Base-by-base conservation (phyloP, 352 stramenopile species). In the Phytophthora boehmeriae region DNA sequence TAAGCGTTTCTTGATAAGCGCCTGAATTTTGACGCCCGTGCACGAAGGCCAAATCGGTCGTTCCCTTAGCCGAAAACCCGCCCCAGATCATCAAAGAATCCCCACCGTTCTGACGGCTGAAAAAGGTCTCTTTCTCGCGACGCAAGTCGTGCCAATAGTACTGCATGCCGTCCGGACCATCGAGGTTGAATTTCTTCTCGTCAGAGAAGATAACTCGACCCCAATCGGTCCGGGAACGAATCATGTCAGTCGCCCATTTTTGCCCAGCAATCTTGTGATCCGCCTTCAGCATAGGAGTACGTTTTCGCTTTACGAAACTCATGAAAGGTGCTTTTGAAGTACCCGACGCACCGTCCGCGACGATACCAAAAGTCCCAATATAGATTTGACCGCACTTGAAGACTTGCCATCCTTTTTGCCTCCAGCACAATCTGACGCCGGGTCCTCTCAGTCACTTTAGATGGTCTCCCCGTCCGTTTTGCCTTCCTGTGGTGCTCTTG, bases 101-200 rank as follows among this genome's bases (percentile, higher is more conserved):
- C 5, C 65, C 59, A 8, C 54, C 48, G 22, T 54, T 56, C 19
- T 66, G 63, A 3, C 41, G 63, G 17, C 43, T 55, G 10, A 56
- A 35, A 25, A 41, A 57, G 16, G 28, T 55, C 19, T 49, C 50
- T 9, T 50, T 36, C 43, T 67, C 47, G 16, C 47, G 20, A 0
- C 70, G 42, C 1, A 70, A 13, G 27, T 71, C 63, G 19, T 60
- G 63, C 66, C 67, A 80, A 27, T 71, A 76, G 46, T 72, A 63
- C 25, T 71, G n/a, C n/a, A 66, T 34, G 5, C 71, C 57, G 25
- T 80, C 63, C 3, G 71, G 63, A 4, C 63, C 71, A 17, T 80
- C 71, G 0, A 76, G 46, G 20, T 63, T 69, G n/a, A 71, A 72
- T 30, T 54, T 63, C 42, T 74, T 72, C 42, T 73, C 63, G 19